Percentiles rank a stretch among this genome's conserved stretches.
Conservation (phyloP, 192 early-diverging fungal genomes). For the Backusella tarrabulga region DNA sequence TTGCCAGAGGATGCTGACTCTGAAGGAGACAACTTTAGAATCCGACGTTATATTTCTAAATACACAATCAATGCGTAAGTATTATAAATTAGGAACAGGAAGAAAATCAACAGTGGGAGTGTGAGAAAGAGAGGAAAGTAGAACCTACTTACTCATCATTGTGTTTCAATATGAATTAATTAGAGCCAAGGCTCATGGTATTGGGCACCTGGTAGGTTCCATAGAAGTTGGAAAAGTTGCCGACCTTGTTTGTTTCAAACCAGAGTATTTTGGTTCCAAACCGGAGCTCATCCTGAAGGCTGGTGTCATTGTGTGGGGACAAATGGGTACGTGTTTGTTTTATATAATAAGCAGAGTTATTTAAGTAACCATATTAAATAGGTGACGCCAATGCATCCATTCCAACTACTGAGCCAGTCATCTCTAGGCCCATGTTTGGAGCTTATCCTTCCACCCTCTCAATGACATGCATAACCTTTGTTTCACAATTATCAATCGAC, state of each 20-base stretch:
- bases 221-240: slow-evolving; percentile 93
- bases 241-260: slow-evolving; percentile 85
- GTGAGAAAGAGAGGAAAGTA: neutral
- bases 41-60: slow-evolving; percentile 91
- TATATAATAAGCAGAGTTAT: neutral
- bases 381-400: slow-evolving; percentile 94
- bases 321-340: slow-evolving; percentile 55
- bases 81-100: neutral
- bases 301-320: slow-evolving; percentile 79
- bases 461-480: slow-evolving; percentile 73
- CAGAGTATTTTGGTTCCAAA: slow-evolving; percentile 86
- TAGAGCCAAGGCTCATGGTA: slow-evolving; percentile 85
- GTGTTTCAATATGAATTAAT: neutral
- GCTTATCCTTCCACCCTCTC: slow-evolving; percentile 59
- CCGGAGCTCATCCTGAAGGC: slow-evolving; percentile 87
- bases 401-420: slow-evolving; percentile 89
- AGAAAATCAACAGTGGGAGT: too few relatives aligned
- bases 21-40: slow-evolving; percentile 83
- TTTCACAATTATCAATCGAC: slow-evolving; percentile 72
- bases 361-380: neutral
- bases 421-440: slow-evolving; percentile 87
- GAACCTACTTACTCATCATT: neutral
- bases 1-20: slow-evolving; percentile 47
- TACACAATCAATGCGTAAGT: slow-evolving; percentile 96
- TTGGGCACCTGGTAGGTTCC: slow-evolving; percentile 86